Evolutionary conservation across 2,329 filamentous ascomycete species (phyloP), one percentile per base, ranked within the genome.

Genomic region (Sclerotinia nivalis): DNA sequence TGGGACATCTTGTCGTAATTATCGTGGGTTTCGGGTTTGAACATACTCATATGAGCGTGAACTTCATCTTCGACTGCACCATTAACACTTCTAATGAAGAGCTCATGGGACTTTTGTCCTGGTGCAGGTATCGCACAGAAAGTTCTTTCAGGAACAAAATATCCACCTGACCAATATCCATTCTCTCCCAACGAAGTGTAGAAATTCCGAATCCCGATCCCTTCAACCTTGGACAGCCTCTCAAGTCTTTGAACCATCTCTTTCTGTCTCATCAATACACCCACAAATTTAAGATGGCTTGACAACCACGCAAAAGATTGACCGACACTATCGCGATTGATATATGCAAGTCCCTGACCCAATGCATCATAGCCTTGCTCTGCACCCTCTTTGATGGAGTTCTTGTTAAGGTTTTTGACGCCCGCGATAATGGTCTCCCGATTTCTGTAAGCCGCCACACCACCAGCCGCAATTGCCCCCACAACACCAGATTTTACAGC

Each of bases 261-360:
- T 47, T 90, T 88, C 22, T 88, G 88, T 67, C 91, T 89, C 73
- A 93, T 86, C 2, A 97, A 84, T 59, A 91, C 90, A 0, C 93
- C 92, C 1, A 97, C 91, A 76, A 97, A 97, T 49, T 93, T 92
- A 66, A 97, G 87, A 79, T 97, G 93, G 22, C 91, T 91, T 0
- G 90, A 89, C 5, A 94, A 87, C 89, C 93, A 97, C 25, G 85
- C 86, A 74, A 93, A 91, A 1, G 92, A 92, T 68, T 88, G 85
- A 2, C 89, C 89, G 2, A 88, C 85, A 55, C 85, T 87, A 20
- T 85, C 85, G 9, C 84, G 81, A 76, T 87, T 87, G 77, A 88
- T 82, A 72, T 88, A 87, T 15, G 85, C 85, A 12, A 87, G 80
- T 2, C 84, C 85, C 71, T 87, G 72, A 34, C 83, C 78, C 62